Evolutionary conservation across 2,329 filamentous ascomycete genomes (phyloP), one percentile per base, ranked within the genome.

Genomic region (Cordyceps cateniannulata): DNA sequence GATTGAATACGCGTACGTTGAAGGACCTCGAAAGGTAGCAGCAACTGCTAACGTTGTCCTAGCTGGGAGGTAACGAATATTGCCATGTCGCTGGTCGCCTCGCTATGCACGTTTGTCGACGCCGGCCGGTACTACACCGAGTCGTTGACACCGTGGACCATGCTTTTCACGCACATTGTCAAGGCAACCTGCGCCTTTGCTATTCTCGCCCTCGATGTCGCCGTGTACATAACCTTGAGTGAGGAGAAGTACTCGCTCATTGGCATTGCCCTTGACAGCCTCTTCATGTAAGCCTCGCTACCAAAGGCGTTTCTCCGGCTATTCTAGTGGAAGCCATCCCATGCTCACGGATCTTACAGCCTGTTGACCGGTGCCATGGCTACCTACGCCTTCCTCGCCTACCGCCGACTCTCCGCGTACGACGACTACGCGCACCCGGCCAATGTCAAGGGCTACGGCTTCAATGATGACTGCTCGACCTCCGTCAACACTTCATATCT

Each of bases 41-140:
- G 16, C 38, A 42, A 42, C 16, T 32, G 61, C 45, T 63, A 84
- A 56, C 35, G 25, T n/a, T n/a, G n/a, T n/a, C n/a, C n/a, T 22
- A 62, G 82, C 32, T 85, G 83, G 82, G 80, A 84, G 68, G 72
- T 69, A 24, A 77, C 76, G 55, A 85, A 83, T 64, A 75, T 85
- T 53, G 75, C 63, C 57, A 73, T 85, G 57, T 79, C 81, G 18
- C 69, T 79, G 27, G 62, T 81, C 42, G 75, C 77, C 0, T 75
- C 81, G 6, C 38, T 78, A 35, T 75, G 80, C 67, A 81, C 75
- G 16, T 69, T 79, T 47, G 66, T 79, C 62, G 79, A 82, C 63
- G 73, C 83, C 35, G 76, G 73, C 48, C 77, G 73, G 64, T 78
- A 75, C 61, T 73, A 76, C 52, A 72, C 76, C 32, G 80, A 84